phyloP scores from a whole-genome alignment of 2,329 filamentous ascomycete genomes.

The Cordyceps javanica region DNA sequence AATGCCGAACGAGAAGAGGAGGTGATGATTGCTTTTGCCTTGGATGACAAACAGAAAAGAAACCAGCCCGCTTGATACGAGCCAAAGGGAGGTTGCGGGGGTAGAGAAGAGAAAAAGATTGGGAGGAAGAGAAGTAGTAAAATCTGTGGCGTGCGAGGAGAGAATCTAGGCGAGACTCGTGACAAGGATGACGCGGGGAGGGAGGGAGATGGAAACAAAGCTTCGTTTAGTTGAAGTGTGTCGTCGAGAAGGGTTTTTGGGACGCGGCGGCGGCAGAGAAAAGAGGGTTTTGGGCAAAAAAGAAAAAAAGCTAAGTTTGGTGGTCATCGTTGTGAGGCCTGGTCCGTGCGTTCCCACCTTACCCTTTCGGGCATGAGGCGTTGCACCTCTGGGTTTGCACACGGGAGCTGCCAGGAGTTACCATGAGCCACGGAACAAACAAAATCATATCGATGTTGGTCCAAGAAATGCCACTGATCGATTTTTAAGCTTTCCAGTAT shows the following conservation, averaged over 20 bases:
- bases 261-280: background rate
- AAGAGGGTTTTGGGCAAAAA: constrained; percentile 9
- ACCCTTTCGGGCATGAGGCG: background rate
- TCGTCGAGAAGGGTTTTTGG: constrained; percentile 7
- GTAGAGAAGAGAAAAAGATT: constrained; percentile 12
- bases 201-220: constrained; percentile 7
- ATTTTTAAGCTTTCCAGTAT: background rate
- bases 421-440: background rate
- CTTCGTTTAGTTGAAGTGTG: constrained; percentile 5
- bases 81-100: constrained; percentile 4
- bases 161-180: constrained; percentile 11
- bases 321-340: background rate
- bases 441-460: background rate
- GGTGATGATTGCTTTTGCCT: background rate
- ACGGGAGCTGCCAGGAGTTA: background rate
- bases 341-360: constrained; percentile 9
- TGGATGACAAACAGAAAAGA: constrained; percentile 14
- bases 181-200: constrained; percentile 4
- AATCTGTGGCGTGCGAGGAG: constrained; percentile 12
- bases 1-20: constrained; percentile 1
- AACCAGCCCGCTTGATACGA: constrained; percentile 9
- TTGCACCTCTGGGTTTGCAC: background rate
- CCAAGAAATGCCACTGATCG: background rate
- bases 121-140: constrained; percentile 9
- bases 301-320: constrained; percentile 4